These are phyloP conservation scores for Apostasia ramifera DNA, from an alignment of 106 monocot genomes.

Conservation along the genomic window DNA sequence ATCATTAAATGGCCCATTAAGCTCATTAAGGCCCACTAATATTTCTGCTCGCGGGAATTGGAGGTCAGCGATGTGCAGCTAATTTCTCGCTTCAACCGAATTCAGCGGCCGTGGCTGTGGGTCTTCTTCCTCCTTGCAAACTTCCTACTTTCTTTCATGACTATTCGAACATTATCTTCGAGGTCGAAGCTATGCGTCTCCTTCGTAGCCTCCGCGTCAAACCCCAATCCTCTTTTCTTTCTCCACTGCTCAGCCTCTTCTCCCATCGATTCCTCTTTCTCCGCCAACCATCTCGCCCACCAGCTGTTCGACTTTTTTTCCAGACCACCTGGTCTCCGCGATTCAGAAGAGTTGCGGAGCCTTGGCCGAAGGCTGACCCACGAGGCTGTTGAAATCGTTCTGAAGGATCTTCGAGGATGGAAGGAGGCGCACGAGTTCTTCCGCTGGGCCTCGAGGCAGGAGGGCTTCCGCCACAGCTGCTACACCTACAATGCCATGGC, in stretches of 20 bases:
- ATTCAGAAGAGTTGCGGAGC: constrained; percentile 15
- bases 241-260: background rate
- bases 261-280: background rate
- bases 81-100: too few relatives aligned
- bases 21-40: too few relatives aligned
- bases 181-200: background rate
- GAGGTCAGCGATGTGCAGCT: too few relatives aligned
- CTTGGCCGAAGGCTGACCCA: constrained; percentile 26
- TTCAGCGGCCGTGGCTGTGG: too few relatives aligned
- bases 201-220: background rate
- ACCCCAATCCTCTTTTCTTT: background rate
- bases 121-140: background rate
- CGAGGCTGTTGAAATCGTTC: constrained; percentile 38
- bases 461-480: constrained; percentile 61
- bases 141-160: background rate
- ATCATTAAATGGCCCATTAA: too few relatives aligned
- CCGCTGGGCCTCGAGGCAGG: constrained; percentile 50
- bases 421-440: constrained; percentile 59
- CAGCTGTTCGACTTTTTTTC: constrained; percentile 73
- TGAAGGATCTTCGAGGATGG: constrained; percentile 42
- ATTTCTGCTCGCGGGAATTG: too few relatives aligned
- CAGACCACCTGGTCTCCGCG: constrained; percentile 31
- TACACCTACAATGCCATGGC: constrained; percentile 86
- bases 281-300: constrained; percentile 31
- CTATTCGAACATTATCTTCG: background rate